Conservation (phyloP, 495 filamentous ascomycete species). For the Aspergillus carlsbadensis region DNA sequence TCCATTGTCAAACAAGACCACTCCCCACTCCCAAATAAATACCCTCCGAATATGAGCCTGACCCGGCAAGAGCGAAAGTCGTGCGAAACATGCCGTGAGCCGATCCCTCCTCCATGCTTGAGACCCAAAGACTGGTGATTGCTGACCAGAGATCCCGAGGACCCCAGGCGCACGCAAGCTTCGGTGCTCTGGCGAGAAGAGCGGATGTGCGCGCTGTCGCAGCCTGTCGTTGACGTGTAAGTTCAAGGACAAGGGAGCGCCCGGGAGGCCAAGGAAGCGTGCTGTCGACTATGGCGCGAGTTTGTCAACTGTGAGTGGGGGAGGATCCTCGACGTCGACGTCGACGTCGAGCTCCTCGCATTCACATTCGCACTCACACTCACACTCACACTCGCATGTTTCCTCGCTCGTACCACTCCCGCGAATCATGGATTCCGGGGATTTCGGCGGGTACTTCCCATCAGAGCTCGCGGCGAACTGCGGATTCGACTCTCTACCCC, state of each 20-base stretch:
- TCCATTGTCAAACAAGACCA: background rate
- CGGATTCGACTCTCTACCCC: background rate
- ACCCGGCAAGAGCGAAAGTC: constrained; percentile 7
- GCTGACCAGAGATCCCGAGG: background rate
- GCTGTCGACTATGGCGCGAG: background rate
- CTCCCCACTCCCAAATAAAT: background rate
- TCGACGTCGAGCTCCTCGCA: too few relatives aligned
- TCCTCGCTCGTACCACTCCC: background rate
- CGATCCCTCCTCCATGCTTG: background rate
- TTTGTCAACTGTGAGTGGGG: background rate
- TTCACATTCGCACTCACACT: too few relatives aligned
- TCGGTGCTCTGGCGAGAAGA: constrained; percentile 3
- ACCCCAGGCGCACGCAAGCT: background rate
- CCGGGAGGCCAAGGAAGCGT: constrained; percentile 4
- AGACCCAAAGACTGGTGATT: too few relatives aligned
- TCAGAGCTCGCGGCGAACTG: constrained; percentile 1
- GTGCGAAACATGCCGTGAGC: constrained; percentile 9
- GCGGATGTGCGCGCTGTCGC: background rate
- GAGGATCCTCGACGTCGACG: background rate
- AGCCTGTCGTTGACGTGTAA: constrained; percentile 1
- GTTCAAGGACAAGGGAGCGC: constrained; percentile 9
- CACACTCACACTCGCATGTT: background rate
- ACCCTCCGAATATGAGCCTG: background rate
- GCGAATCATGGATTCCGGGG: background rate
- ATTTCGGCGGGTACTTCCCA: background rate